phyloP scores from a whole-genome alignment of 2,329 filamentous ascomycete species.

The Sphaceloma murrayae region DNA sequence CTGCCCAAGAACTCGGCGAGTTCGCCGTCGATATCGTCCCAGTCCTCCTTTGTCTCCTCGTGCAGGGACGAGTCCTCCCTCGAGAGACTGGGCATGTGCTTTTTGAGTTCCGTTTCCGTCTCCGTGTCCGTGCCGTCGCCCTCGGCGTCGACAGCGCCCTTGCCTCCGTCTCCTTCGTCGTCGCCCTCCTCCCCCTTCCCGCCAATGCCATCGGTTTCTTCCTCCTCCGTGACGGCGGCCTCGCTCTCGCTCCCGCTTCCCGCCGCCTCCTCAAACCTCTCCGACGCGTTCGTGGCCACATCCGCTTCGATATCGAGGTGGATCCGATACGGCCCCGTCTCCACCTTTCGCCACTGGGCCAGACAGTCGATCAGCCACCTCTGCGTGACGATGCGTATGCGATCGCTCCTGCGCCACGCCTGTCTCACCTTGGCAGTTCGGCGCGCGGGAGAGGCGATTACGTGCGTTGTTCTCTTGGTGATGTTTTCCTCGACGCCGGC shows the following conservation, averaged over 20 bases:
- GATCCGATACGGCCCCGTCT: conserved; percentile 71
- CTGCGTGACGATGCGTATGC: conserved; percentile 81
- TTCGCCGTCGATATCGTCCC: conserved; percentile 53
- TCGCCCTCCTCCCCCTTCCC: no score
- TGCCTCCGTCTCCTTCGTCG: conserved; percentile 30
- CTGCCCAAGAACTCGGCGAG: conserved; percentile 62
- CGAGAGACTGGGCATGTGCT: conserved; percentile 40
- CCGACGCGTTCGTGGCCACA: conserved; percentile 16
- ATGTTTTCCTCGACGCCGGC: conserved; percentile 56
- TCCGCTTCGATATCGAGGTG: conserved; percentile 61
- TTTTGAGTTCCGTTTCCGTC: conserved; percentile 31
- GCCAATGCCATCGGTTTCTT: no score
- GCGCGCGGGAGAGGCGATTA: conserved; percentile 60
- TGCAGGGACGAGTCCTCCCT: conserved; percentile 26
- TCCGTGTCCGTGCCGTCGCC: conserved; percentile 19
- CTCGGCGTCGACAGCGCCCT: conserved; percentile 27
- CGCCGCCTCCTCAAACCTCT: no score
- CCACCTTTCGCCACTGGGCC: conserved; percentile 68
- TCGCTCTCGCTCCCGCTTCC: conserved; percentile 39
- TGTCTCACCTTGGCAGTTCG: conserved; percentile 86
- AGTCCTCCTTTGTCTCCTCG: conserved; percentile 31
- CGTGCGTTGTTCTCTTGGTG: conserved; percentile 50
- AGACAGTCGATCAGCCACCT: conserved; percentile 84
- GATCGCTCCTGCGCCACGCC: conserved; percentile 62
- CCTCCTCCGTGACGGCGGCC: conserved; percentile 32